These are phyloP conservation scores for Cucumis hystrix DNA, from an alignment of 306 rosid species.

Conservation along the genomic window DNA sequence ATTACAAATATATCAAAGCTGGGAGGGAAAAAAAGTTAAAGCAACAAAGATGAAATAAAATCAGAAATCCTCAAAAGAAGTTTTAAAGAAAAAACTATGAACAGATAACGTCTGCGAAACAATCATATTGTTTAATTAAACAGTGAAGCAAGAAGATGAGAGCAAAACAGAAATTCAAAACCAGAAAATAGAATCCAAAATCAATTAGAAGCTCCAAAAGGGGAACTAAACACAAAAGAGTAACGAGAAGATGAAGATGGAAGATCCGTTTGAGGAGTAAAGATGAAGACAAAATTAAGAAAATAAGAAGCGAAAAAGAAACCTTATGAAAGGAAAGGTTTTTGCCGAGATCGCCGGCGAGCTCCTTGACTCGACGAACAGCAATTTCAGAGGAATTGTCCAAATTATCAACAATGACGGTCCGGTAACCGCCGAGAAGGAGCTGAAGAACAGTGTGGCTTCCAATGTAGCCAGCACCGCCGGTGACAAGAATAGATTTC, in stretches of 20 bases:
- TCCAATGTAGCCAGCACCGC: slow-evolving; percentile 97
- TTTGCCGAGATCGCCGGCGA: slow-evolving; percentile 58
- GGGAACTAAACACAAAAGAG: not conserved
- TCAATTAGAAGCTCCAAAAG: not conserved
- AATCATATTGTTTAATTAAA: not conserved
- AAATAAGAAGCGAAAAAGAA: not conserved
- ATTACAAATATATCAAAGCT: not conserved
- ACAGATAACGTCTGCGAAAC: not conserved
- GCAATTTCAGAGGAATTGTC: slow-evolving; percentile 71
- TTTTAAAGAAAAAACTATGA: not conserved
- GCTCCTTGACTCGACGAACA: slow-evolving; percentile 45
- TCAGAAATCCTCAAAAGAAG: not conserved
- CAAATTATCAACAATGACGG: slow-evolving; percentile 72
- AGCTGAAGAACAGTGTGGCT: slow-evolving; percentile 89
- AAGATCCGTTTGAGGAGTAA: not conserved
- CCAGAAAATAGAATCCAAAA: too few relatives aligned
- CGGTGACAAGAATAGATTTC: slow-evolving; percentile 61
- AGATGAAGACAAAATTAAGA: not conserved
- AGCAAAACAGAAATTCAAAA: not conserved
- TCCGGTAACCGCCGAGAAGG: slow-evolving; percentile 50
- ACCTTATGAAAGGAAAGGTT: slow-evolving; percentile 87
- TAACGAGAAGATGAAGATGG: not conserved
- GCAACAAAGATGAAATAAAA: not conserved
- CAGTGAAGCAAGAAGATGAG: not conserved
- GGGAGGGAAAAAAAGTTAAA: not conserved